Conservation (phyloP, 495 filamentous ascomycete species). For the Hyaloscypha hepaticicola region DNA sequence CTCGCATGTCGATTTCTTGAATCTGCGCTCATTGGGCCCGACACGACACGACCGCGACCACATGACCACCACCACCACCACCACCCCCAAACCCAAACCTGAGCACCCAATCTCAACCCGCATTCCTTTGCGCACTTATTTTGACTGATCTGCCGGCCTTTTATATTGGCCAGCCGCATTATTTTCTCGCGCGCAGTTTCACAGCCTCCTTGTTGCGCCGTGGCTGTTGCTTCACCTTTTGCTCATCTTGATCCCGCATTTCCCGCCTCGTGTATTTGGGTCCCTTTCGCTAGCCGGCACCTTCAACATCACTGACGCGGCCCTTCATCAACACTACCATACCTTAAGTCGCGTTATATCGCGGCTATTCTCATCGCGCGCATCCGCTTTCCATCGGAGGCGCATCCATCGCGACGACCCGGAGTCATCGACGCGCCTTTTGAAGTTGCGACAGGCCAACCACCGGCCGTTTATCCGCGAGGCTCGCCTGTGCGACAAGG, state of each 20-base stretch:
- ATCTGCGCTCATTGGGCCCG: too few relatives aligned
- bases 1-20: too few relatives aligned
- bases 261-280: slow-evolving; percentile 20
- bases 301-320: slow-evolving; percentile 12
- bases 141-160: background rate
- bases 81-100: background rate
- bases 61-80: too few relatives aligned
- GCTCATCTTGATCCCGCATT: background rate
- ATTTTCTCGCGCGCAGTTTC: background rate
- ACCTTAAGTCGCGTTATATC: background rate
- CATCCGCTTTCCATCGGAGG: slow-evolving; percentile 2
- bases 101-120: background rate
- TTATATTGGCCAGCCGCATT: background rate
- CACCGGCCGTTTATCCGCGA: slow-evolving; percentile 3
- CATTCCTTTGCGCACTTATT: background rate
- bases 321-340: background rate
- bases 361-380: background rate
- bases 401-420: background rate
- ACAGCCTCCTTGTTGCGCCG: background rate
- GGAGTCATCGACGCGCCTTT: slow-evolving; percentile 12
- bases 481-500: slow-evolving; percentile 17
- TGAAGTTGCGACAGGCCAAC: slow-evolving; percentile 14
- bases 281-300: slow-evolving; percentile 20
- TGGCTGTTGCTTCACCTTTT: background rate
- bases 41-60: too few relatives aligned